Evolutionary conservation across 129 eudicot genomes (phyloP).

Genomic region (Tagetes patula): DNA sequence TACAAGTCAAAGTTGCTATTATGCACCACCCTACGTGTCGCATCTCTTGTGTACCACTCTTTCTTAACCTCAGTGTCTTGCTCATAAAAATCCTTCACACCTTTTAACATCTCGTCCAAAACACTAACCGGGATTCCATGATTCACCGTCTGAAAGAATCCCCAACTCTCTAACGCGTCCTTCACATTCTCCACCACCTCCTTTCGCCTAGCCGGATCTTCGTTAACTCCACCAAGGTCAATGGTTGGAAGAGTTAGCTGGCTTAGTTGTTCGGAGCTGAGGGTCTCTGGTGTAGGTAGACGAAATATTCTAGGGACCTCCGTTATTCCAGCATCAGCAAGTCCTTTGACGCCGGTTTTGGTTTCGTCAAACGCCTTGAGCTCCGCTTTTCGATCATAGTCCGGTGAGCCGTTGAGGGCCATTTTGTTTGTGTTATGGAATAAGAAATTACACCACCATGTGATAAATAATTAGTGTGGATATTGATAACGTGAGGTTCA

Average conservation of each 20-base stretch:
- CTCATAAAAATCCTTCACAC: constrained; percentile 39
- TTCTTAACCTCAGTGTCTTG: constrained; percentile 43
- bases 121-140: constrained; percentile 47
- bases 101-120: constrained; percentile 39
- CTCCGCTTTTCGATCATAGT: constrained; percentile 32
- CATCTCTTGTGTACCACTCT: constrained; percentile 34
- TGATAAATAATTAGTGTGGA: too few relatives aligned
- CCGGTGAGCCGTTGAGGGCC: constrained; percentile 3
- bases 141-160: constrained; percentile 51
- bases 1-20: constrained; percentile 47
- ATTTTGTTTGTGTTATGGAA: neutral
- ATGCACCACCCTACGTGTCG: constrained; percentile 22
- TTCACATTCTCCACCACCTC: constrained; percentile 32
- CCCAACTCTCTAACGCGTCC: constrained; percentile 40
- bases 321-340: constrained; percentile 48
- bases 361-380: constrained; percentile 52
- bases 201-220: constrained; percentile 3
- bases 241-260: constrained; percentile 35
- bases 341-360: constrained; percentile 63
- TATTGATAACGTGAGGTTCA: too few relatives aligned
- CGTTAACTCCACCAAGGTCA: constrained; percentile 32
- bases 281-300: constrained; percentile 21
- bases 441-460: too few relatives aligned
- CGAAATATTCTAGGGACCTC: constrained; percentile 45
- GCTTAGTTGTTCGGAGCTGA: constrained; percentile 10